Conservation (phyloP, 2,329 filamentous ascomycete species). For the Aspergillus felis region DNA sequence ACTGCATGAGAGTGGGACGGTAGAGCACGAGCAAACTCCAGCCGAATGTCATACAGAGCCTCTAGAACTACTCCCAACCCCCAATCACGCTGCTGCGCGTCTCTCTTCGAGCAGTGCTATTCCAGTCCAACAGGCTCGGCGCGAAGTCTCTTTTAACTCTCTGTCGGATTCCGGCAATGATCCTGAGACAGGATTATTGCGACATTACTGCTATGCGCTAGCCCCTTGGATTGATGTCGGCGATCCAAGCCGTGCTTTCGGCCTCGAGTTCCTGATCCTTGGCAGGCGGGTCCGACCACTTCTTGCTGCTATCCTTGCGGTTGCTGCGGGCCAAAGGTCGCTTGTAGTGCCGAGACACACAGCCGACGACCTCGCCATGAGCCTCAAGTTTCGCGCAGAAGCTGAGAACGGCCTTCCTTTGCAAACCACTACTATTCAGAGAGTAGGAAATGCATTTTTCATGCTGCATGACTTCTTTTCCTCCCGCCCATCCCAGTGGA, state of each 20-base stretch:
- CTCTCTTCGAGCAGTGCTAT: background rate
- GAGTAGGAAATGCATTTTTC: slow-evolving; percentile 12
- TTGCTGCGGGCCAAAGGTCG: slow-evolving; percentile 15
- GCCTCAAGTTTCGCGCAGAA: slow-evolving; percentile 13
- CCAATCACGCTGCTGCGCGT: background rate
- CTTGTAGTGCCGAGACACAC: slow-evolving; percentile 4
- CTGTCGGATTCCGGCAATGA: slow-evolving; percentile 1
- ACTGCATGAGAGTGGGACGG: background rate
- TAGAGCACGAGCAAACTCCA: background rate
- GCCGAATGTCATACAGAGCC: background rate
- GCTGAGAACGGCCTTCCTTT: slow-evolving; percentile 12
- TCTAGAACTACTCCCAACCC: background rate
- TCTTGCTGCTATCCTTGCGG: slow-evolving; percentile 17
- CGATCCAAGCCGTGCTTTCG: slow-evolving; percentile 20
- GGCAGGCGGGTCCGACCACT: slow-evolving; percentile 14
- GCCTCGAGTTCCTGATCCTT: slow-evolving; percentile 17
- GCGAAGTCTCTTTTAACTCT: background rate
- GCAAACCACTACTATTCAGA: slow-evolving; percentile 5
- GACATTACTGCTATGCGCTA: slow-evolving; percentile 22
- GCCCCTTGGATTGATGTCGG: slow-evolving; percentile 24
- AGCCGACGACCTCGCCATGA: slow-evolving; percentile 1
- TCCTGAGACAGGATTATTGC: slow-evolving; percentile 19
- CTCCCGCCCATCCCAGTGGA: slow-evolving; percentile 15
- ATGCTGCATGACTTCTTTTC: slow-evolving; percentile 17
- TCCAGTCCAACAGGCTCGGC: background rate